Base-by-base conservation (phyloP, 2,329 filamentous ascomycete species). In the Penicillium sp. region DNA sequence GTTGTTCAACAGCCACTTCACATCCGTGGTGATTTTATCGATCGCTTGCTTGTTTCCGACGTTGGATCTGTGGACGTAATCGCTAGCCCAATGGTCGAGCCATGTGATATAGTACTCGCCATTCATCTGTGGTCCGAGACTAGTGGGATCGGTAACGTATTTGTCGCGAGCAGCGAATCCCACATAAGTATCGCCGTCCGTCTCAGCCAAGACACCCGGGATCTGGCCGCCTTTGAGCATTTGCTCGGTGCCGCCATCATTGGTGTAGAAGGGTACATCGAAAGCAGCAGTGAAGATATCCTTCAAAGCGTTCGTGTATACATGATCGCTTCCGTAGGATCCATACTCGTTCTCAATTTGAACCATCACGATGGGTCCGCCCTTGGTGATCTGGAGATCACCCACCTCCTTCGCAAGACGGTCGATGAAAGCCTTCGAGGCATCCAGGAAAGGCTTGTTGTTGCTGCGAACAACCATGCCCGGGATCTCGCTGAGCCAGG, bases 291-390 rank as follows among this genome's bases (percentile, higher is more conserved):
- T 67, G n/a, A 82, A 66, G 7, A 80, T 75, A 50, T 79, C 74
- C 8, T 74, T 66, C 25, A 80, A 42, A 0, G 71, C 71, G 5
- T 63, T 59, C 6, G 74, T 78, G 58, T 82, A 82, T 2, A 64
- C 61, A 50, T 80, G 77, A 53, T 82, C 71, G 5, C 67, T 67
- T 16, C 77, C 79, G 43, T 77, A 81, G 22, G 73, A 78, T 0
- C 80, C 79, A 53, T 82, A 82, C 58, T 81, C 78, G 50, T 81
- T 81, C 61, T 81, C 79, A 9, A 81, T 70, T 62, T 81, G 79
- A 0, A 78, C 71, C 78, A 81, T 80, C 19, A 82, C 60, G n/a
- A 81, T 69, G 3, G 77, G 77, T 0, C 79, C 79, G 12, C 78
- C 78, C 0, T 73, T 63, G 0, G 72, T 74, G 16, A 77, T 69